These are phyloP conservation scores for Neltuma alba DNA, from an alignment of 306 rosid species.

Conservation along the genomic window DNA sequence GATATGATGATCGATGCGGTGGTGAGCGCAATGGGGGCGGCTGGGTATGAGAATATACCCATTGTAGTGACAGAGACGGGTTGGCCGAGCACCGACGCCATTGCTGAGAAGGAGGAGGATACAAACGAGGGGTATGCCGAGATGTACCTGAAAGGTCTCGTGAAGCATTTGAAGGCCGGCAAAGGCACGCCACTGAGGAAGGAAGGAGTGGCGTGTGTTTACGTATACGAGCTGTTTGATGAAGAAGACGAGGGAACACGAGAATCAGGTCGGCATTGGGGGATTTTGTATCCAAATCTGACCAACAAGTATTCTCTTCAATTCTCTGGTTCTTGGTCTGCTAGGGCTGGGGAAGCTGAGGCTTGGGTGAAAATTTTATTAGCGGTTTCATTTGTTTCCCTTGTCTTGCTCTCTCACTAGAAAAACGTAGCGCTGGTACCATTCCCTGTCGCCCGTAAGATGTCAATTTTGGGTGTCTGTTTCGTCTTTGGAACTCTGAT, in stretches of 20 bases:
- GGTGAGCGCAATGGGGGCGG: conserved; percentile 61
- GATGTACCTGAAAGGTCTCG: conserved; percentile 66
- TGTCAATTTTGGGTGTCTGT: not conserved
- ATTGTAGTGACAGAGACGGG: conserved; percentile 81
- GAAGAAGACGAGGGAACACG: conserved; percentile 35
- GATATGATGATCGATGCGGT: conserved; percentile 85
- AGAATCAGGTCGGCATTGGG: conserved; percentile 59
- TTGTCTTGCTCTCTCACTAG: not conserved
- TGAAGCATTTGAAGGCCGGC: conserved; percentile 66
- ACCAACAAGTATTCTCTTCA: conserved; percentile 64
- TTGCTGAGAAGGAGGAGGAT: conserved; percentile 50
- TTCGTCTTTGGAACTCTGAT: not conserved
- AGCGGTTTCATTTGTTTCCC: not conserved
- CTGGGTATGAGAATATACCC: conserved; percentile 64
- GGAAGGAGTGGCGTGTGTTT: conserved; percentile 64
- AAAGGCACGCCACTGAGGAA: conserved; percentile 70
- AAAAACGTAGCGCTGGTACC: not conserved
- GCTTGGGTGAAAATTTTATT: not conserved
- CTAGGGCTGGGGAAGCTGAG: not conserved
- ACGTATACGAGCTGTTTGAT: conserved; percentile 75
- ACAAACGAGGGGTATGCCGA: conserved; percentile 72
- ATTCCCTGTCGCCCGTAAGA: not conserved
- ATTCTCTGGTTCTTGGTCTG: conserved; percentile 45
- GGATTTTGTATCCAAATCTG: conserved; percentile 67
- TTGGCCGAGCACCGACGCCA: conserved; percentile 64